Evolutionary conservation across 225 moss, liverwort and hornwort genomes (phyloP).

Genomic region (Thuidium tamariscinum): DNA sequence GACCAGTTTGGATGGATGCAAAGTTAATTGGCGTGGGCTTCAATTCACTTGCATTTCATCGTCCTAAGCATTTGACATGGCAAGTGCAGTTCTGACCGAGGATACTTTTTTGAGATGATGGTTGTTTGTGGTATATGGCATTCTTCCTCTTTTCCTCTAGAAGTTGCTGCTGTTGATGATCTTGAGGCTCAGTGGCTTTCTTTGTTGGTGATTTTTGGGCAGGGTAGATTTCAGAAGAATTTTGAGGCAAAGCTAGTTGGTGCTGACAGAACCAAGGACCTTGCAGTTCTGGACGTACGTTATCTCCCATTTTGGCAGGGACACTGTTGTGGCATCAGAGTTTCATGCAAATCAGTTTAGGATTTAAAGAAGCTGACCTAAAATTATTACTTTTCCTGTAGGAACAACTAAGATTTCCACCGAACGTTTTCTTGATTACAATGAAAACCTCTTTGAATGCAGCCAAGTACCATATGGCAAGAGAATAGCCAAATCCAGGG

Average conservation of each 20-base stretch:
- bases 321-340: not conserved
- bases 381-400: not conserved
- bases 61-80: not conserved
- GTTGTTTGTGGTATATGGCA: not conserved
- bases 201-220: slow-evolving; percentile 24
- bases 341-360: not conserved
- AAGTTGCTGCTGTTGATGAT: not conserved
- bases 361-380: not conserved
- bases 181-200: slow-evolving; percentile 12
- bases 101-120: not conserved
- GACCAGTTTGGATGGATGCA: not conserved
- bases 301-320: not conserved
- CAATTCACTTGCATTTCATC: not conserved
- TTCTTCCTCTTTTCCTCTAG: not conserved
- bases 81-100: not conserved
- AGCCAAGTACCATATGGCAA: not conserved
- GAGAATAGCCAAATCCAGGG: not conserved
- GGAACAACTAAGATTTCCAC: not conserved
- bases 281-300: slow-evolving; percentile 56
- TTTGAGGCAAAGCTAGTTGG: slow-evolving; percentile 66
- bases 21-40: not conserved
- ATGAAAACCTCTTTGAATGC: not conserved
- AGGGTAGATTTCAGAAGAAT: slow-evolving; percentile 68
- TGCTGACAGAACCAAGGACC: slow-evolving; percentile 62
- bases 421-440: not conserved